These are phyloP conservation scores for Conringia planisiliqua DNA, from an alignment of 345 rosid genomes.

Conservation along the genomic window DNA sequence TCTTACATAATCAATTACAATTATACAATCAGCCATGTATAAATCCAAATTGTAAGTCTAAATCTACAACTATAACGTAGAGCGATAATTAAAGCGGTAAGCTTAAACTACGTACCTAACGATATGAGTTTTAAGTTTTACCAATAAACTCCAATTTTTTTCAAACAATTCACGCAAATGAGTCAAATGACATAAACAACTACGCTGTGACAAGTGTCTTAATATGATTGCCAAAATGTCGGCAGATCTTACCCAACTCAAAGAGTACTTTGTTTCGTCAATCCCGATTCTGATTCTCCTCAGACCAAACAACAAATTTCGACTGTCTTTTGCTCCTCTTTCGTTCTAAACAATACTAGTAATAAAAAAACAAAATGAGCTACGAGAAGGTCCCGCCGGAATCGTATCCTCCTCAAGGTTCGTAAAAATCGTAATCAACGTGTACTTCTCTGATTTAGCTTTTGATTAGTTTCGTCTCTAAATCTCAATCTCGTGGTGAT, in stretches of 20 bases:
- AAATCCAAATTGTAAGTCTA: too few relatives aligned
- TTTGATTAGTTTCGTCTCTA: background rate
- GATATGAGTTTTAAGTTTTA: too few relatives aligned
- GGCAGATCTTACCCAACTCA: background rate
- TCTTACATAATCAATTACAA: too few relatives aligned
- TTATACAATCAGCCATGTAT: too few relatives aligned
- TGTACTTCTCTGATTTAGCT: background rate
- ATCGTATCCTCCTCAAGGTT: slow-evolving; percentile 62
- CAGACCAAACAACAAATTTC: background rate
- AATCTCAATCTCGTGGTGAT: background rate
- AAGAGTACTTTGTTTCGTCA: background rate
- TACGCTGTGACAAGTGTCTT: background rate
- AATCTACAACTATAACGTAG: too few relatives aligned
- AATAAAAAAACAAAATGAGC: slow-evolving; percentile 28
- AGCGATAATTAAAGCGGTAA: too few relatives aligned
- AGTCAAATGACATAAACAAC: background rate
- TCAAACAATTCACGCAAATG: background rate
- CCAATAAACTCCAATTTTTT: too few relatives aligned
- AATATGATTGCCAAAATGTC: background rate
- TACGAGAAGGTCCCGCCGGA: slow-evolving; percentile 55
- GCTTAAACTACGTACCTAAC: too few relatives aligned
- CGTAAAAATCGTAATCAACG: background rate
- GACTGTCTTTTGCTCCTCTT: background rate
- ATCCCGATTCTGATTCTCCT: background rate
- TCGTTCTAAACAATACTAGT: background rate